Percentiles rank a stretch among this genome's conserved stretches.
phyloP scores from a whole-genome alignment of 164 flowering plant genomes.

The Vitis rupestris region DNA sequence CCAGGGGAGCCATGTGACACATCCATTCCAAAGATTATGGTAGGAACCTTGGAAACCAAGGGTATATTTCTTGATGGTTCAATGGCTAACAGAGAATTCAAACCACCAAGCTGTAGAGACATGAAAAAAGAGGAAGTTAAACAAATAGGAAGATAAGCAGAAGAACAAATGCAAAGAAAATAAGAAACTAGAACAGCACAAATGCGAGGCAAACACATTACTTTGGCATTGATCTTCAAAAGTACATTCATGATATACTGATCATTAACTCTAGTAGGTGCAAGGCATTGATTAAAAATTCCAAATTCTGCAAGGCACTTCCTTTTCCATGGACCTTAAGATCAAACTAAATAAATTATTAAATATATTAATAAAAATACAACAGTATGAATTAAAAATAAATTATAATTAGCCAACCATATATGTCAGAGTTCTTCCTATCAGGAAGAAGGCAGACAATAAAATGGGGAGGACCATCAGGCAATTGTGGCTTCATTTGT shows the following conservation, averaged over 20 bases:
- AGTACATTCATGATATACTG: conserved; percentile 78
- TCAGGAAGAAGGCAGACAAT: conserved; percentile 64
- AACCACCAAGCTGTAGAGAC: conserved; percentile 77
- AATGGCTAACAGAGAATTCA: conserved; percentile 59
- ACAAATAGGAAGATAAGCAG: neutral
- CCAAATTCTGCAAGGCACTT: conserved; percentile 75
- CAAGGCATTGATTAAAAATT: conserved; percentile 85
- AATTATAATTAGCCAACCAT: conserved; percentile 38
- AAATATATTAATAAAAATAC: neutral
- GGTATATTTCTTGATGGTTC: conserved; percentile 59
- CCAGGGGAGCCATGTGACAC: conserved; percentile 98
- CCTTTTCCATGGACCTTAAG: conserved; percentile 64
- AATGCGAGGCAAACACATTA: conserved; percentile 2
- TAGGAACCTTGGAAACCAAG: conserved; percentile 58
- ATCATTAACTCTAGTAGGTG: conserved; percentile 66
- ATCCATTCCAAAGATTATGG: conserved; percentile 91
- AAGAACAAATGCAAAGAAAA: neutral
- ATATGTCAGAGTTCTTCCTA: conserved; percentile 58
- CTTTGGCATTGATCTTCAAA: conserved; percentile 56
- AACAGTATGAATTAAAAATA: neutral
- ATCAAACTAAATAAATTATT: neutral
- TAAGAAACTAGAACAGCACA: neutral
- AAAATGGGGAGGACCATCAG: conserved; percentile 44
- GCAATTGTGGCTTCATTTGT: conserved; percentile 38
- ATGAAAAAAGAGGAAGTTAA: neutral